Evolutionary conservation across 345 rosid species (phyloP), one percentile per base, ranked within the genome.

Genomic region (Heritiera littoralis): DNA sequence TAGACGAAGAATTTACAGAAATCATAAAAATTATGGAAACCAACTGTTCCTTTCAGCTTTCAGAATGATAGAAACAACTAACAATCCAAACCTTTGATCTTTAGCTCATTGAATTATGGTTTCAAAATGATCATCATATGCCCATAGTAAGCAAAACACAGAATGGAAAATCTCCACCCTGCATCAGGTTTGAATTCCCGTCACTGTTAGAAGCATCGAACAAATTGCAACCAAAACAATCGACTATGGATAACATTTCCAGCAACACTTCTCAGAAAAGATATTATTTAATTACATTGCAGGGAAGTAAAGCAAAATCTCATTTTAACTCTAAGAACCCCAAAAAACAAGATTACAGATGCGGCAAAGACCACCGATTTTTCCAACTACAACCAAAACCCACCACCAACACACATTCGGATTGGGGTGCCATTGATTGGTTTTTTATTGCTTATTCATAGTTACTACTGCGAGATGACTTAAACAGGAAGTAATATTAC

Each of bases 201-300:
- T 15, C 20, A 55, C 28, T 20, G 6, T 46, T 69, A 20, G 3
- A 69, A 18, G 66, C 32, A 74, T 59, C 7, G 11, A 55, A 38
- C 0, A 51, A 23, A 18, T 12, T 13, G 40, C 40, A 51, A 49
- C 38, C 40, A 12, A 70, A n/a, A 13, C 1, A 12, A 11, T 14
- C 2, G 68, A 64, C 0, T 35, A 14, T 35, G 28, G 40, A 59
- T 8, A 18, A 23, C 35, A 52, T 23, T 58, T 18, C 66, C 60
- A 66, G 58, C 0, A 61, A 15, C 20, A 28, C 45, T 56, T 30
- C 6, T 43, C 8, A 45, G 10, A 10, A 49, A 54, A 32, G 51
- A 48, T 23, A 30, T 83, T 80, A 85, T 84, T 81, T 85, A 83
- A 18, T 83, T 82, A 84, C 85, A 80, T 18, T 18, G 28, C 17